Evolutionary conservation across 192 early-diverging fungal genomes (phyloP).

Genomic region (Phycomyces nitens): DNA sequence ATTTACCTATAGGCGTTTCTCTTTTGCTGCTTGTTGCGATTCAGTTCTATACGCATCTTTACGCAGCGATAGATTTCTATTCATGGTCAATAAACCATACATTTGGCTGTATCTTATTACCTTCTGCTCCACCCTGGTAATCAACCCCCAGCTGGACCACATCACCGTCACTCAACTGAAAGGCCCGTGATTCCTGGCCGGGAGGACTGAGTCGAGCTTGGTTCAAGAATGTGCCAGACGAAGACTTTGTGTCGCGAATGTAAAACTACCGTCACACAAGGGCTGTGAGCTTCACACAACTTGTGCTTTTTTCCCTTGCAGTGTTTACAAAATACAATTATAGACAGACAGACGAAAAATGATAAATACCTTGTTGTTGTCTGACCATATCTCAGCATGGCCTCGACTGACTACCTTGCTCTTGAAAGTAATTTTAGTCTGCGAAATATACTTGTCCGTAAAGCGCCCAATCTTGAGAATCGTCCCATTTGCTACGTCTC

Average conservation of each 20-base stretch:
- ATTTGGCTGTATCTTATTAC: slow-evolving; percentile 36
- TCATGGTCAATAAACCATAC: no score
- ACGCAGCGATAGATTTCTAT: slow-evolving; percentile 92
- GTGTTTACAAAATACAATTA: no score
- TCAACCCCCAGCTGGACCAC: slow-evolving; percentile 95
- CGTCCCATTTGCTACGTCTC: slow-evolving; percentile 27
- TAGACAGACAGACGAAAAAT: no score
- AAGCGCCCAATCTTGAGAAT: slow-evolving; percentile 38
- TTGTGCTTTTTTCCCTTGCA: neutral
- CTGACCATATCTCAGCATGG: slow-evolving; percentile 86
- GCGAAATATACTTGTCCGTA: slow-evolving; percentile 39
- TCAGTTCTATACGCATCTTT: slow-evolving; percentile 79
- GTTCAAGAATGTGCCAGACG: slow-evolving; percentile 97
- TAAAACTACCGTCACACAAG: slow-evolving; percentile 59
- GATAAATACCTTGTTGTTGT: slow-evolving; percentile 50
- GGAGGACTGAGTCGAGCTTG: slow-evolving; percentile 88
- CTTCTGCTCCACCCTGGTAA: slow-evolving; percentile 88
- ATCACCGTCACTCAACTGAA: slow-evolving; percentile 83
- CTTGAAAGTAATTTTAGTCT: slow-evolving; percentile 63
- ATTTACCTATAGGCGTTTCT: slow-evolving; percentile 61
- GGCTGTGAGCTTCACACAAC: no score
- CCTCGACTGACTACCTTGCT: slow-evolving; percentile 81
- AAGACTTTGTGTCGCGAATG: slow-evolving; percentile 92
- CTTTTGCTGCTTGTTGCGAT: slow-evolving; percentile 63
- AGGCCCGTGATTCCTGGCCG: slow-evolving; percentile 77